Evolutionary conservation across 2,329 filamentous ascomycete species (phyloP).

Genomic region (Trematosphaeria pertusa): DNA sequence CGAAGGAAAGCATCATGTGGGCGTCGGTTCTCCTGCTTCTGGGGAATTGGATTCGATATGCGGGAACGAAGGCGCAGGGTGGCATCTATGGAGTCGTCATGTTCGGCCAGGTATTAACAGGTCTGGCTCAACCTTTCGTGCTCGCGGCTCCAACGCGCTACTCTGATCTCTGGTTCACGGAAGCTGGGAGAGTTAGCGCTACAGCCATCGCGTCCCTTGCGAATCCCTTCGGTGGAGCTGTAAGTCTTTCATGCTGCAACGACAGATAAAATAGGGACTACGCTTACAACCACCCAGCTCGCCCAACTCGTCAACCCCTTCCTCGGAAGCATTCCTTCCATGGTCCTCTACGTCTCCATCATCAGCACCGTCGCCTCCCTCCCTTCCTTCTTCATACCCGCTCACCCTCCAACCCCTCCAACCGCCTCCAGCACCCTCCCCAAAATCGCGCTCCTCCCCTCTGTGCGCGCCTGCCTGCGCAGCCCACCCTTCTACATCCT

Average conservation of each 20-base stretch:
- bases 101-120: constrained; percentile 90
- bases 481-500: constrained; percentile 81
- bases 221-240: constrained; percentile 87
- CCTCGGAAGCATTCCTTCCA: constrained; percentile 76
- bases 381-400: constrained; percentile 83
- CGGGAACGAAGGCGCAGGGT: constrained; percentile 64
- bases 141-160: constrained; percentile 88
- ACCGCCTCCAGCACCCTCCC: constrained; percentile 69
- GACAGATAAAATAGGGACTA: no score
- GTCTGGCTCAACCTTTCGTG: constrained; percentile 90
- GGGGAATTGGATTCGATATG: constrained; percentile 93
- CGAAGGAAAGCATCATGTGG: constrained; percentile 76
- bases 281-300: no score
- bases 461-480: constrained; percentile 55
- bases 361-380: constrained; percentile 75
- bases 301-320: constrained; percentile 87
- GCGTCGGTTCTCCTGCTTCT: constrained; percentile 76
- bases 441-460: constrained; percentile 60
- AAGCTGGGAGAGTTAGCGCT: constrained; percentile 80
- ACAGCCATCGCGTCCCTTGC: constrained; percentile 85
- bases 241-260: constrained; percentile 54
- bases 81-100: constrained; percentile 79
- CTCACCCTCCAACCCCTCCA: constrained; percentile 76
- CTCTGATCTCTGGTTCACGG: constrained; percentile 94
- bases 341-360: constrained; percentile 85